These are phyloP conservation scores for Zymoseptoria passerinii DNA, from an alignment of 2,329 filamentous ascomycete genomes.

Conservation along the genomic window DNA sequence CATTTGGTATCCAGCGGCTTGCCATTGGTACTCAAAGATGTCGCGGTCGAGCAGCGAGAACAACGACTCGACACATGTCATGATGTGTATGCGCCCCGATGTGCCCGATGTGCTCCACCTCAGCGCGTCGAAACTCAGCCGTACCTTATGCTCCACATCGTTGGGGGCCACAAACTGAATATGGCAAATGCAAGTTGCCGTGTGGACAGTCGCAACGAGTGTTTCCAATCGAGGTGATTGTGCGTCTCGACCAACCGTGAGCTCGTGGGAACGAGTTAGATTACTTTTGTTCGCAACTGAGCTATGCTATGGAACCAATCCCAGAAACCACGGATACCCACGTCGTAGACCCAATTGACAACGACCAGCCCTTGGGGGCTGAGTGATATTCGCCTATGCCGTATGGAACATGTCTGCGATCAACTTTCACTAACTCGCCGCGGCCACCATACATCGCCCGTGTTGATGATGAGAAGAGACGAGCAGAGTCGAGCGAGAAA, in stretches of 20 bases:
- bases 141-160: background rate
- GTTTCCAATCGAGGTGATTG: background rate
- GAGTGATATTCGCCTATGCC: no score
- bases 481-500: no score
- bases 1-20: background rate
- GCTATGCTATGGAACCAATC: background rate
- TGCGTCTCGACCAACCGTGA: no score
- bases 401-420: no score
- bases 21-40: background rate
- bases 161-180: background rate
- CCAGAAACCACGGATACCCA: background rate
- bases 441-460: no score
- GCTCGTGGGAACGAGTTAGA: no score
- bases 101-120: background rate
- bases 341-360: no score
- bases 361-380: no score
- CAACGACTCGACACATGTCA: background rate
- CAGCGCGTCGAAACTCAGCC: background rate
- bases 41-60: background rate
- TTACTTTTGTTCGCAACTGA: background rate
- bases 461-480: no score
- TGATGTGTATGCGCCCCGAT: background rate
- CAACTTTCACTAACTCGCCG: no score
- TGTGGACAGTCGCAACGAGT: background rate
- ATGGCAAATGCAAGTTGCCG: background rate